phyloP scores from a whole-genome alignment of 1,284 basidiomycete genomes.

The Pterulicium gracile region DNA sequence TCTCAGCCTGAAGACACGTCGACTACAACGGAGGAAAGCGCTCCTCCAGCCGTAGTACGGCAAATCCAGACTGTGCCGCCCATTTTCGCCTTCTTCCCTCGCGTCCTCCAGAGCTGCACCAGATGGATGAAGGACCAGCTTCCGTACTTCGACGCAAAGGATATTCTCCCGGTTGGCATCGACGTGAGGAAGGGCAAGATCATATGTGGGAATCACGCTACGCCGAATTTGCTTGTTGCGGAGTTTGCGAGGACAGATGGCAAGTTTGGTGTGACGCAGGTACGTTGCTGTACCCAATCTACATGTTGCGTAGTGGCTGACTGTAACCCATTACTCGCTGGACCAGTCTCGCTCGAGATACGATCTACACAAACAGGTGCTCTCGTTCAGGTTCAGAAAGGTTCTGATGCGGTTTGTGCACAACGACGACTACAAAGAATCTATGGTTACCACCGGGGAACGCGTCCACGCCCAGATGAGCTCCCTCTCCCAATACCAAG shows the following conservation, averaged over 20 bases:
- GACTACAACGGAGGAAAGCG: conserved; percentile 18
- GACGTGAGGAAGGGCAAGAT: conserved; percentile 67
- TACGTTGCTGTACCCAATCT: conserved; percentile 20
- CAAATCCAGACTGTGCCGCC: conserved; percentile 13
- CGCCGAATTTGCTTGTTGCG: conserved; percentile 68
- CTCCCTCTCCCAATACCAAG: background rate
- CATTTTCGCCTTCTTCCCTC: conserved; percentile 21
- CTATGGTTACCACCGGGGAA: conserved; percentile 58
- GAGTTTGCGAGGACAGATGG: conserved; percentile 70
- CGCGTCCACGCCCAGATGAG: conserved; percentile 48
- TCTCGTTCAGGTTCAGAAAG: conserved; percentile 60
- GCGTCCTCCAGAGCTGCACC: conserved; percentile 31
- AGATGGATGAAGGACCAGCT: conserved; percentile 48
- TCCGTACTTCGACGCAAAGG: conserved; percentile 64
- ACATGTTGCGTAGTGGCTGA: conserved; percentile 2
- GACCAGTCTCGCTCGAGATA: conserved; percentile 73
- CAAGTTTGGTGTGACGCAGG: conserved; percentile 68
- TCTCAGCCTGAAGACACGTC: conserved; percentile 17
- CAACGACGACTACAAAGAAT: conserved; percentile 65
- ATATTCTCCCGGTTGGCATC: conserved; percentile 74
- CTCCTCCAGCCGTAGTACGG: too few relatives aligned
- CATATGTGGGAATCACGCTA: conserved; percentile 75
- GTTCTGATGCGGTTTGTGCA: conserved; percentile 59
- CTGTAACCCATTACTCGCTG: conserved; percentile 6
- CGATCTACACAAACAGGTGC: conserved; percentile 73